Conservation (phyloP, 768 basidiomycete species). For the Pleurotus sapidus region DNA sequence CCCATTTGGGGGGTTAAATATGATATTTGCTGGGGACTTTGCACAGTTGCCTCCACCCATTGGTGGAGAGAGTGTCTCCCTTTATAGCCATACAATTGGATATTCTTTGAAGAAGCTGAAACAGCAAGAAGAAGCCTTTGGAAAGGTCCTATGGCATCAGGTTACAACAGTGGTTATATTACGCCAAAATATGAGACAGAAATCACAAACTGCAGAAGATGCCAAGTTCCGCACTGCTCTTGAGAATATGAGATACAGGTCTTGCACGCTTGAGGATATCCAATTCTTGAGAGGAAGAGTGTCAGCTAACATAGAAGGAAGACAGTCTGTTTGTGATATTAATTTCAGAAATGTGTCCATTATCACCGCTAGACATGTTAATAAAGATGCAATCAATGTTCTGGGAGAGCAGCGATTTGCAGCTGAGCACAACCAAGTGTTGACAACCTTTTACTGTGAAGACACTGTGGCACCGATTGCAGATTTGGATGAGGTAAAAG, state of each 20-base stretch:
- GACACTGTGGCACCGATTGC: slow-evolving; percentile 12
- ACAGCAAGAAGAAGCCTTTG: slow-evolving; percentile 19
- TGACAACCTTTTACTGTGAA: slow-evolving; percentile 25
- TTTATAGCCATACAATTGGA: slow-evolving; percentile 19
- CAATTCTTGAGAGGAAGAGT: slow-evolving; percentile 14
- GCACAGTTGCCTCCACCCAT: slow-evolving; percentile 24
- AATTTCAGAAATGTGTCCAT: slow-evolving; percentile 27
- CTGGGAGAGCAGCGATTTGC: slow-evolving; percentile 26
- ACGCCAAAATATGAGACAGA: slow-evolving; percentile 25
- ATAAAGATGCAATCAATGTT: slow-evolving; percentile 29
- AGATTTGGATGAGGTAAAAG: background rate
- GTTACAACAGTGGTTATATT: slow-evolving; percentile 30
- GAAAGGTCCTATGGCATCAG: slow-evolving; percentile 28
- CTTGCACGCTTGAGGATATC: slow-evolving; percentile 20
- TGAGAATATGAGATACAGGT: slow-evolving; percentile 25
- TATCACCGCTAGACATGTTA: slow-evolving; percentile 25
- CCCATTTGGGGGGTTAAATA: slow-evolving; percentile 32
- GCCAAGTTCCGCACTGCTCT: slow-evolving; percentile 21
- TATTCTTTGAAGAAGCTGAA: background rate
- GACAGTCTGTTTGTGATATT: slow-evolving; percentile 4
- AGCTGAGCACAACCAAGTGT: slow-evolving; percentile 17
- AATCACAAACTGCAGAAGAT: slow-evolving; percentile 21
- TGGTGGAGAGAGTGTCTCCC: slow-evolving; percentile 8
- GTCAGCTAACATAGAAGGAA: slow-evolving; percentile 4
- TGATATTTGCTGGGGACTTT: slow-evolving; percentile 41